Conservation (phyloP, 495 filamentous ascomycete genomes). For the Penicillium robsamsonii region DNA sequence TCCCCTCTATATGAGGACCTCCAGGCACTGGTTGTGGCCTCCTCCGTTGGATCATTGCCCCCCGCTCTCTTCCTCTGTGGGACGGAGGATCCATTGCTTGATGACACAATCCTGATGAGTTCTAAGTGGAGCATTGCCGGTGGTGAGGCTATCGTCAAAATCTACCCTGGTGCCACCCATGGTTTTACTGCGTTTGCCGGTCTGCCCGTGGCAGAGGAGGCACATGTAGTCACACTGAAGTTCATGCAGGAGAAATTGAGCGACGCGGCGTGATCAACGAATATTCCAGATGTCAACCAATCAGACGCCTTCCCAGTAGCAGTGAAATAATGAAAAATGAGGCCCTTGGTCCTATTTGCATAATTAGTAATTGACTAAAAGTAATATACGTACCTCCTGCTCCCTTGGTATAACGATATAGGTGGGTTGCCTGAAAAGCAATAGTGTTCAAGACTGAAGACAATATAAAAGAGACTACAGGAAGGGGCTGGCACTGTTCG, state of each 20-base stretch:
- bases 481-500: too few relatives aligned
- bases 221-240: slow-evolving; percentile 10
- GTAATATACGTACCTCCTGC: not conserved
- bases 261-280: slow-evolving; percentile 4
- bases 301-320: not conserved
- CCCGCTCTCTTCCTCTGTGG: slow-evolving; percentile 52
- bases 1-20: slow-evolving; percentile 49
- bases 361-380: not conserved
- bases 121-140: slow-evolving; percentile 52
- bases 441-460: too few relatives aligned
- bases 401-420: not conserved
- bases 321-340: not conserved
- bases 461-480: too few relatives aligned
- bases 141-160: slow-evolving; percentile 46
- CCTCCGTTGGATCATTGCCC: slow-evolving; percentile 41
- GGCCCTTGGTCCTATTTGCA: not conserved
- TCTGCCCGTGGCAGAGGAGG: slow-evolving; percentile 28
- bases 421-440: too few relatives aligned
- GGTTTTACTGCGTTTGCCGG: slow-evolving; percentile 40
- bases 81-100: slow-evolving; percentile 53
- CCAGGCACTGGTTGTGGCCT: slow-evolving; percentile 7
- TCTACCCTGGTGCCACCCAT: slow-evolving; percentile 54
- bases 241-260: slow-evolving; percentile 14
- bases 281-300: not conserved
- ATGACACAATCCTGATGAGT: slow-evolving; percentile 55